A percentile compares a stretch with the other conserved stretches of the same genome.
Conservation (phyloP, 176 grass and related monocot genomes). For the Pontederia crassipes region DNA sequence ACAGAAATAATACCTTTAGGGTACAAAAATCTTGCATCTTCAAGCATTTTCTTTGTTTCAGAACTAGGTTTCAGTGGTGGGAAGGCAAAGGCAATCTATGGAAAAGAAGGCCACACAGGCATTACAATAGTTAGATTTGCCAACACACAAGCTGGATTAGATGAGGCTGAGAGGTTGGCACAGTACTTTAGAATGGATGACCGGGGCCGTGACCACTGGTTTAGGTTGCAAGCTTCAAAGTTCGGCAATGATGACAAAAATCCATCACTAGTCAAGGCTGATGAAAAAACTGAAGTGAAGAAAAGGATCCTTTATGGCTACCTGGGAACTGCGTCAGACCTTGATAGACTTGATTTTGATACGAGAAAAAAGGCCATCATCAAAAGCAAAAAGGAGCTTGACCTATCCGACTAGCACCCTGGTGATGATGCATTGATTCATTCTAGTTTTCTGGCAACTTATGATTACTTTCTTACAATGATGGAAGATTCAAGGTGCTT, state of each 20-base stretch:
- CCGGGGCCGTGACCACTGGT: conserved; percentile 70
- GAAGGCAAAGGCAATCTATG: conserved; percentile 85
- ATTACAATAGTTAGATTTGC: conserved; percentile 72
- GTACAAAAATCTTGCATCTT: conserved; percentile 3
- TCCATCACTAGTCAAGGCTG: conserved; percentile 58
- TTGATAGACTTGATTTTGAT: conserved; percentile 75
- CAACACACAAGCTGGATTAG: conserved; percentile 54
- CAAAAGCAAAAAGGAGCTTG: conserved; percentile 82
- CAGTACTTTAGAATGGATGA: conserved; percentile 64
- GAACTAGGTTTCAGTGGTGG: conserved; percentile 86
- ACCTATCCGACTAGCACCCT: conserved; percentile 51
- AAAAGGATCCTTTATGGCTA: conserved; percentile 85
- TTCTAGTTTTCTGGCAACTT: conserved; percentile 5
- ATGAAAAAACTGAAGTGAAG: conserved; percentile 64
- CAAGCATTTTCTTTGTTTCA: conserved; percentile 36
- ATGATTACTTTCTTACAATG: conserved; percentile 10
- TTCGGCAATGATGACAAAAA: conserved; percentile 56
- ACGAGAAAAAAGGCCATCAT: conserved; percentile 60
- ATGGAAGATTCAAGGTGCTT: no score
- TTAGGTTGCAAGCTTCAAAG: conserved; percentile 25
- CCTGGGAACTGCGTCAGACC: conserved; percentile 59
- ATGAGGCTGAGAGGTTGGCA: conserved; percentile 73
- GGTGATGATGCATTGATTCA: not conserved
- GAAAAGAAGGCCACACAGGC: conserved; percentile 81
- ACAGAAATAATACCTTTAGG: not conserved